A percentile compares a stretch with the other conserved stretches of the same genome.
phyloP scores from a whole-genome alignment of 1,284 basidiomycete genomes.

The Cryptococcus sp. region DNA sequence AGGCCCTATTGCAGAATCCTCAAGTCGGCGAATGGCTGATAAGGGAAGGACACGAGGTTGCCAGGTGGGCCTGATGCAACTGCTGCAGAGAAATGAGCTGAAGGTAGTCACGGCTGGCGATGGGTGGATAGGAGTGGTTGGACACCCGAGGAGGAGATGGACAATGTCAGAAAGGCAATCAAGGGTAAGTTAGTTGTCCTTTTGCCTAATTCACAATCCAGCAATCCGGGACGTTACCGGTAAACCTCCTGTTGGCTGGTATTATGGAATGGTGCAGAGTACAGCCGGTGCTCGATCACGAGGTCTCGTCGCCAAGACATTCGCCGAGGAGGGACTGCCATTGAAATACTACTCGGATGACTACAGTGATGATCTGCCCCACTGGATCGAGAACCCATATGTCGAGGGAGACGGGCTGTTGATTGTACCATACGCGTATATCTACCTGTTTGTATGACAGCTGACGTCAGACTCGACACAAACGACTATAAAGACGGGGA shows the following conservation, averaged over 20 bases:
- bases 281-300: constrained; percentile 16
- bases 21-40: constrained; percentile 35
- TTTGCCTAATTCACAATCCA: not conserved
- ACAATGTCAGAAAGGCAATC: constrained; percentile 29
- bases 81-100: not conserved
- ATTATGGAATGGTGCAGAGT: constrained; percentile 41
- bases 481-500: constrained; percentile 47
- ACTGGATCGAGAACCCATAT: constrained; percentile 34
- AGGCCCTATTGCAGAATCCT: constrained; percentile 44
- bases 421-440: constrained; percentile 28
- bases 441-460: not conserved
- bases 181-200: constrained; percentile 7
- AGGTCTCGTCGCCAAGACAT: constrained; percentile 21
- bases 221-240: constrained; percentile 18
- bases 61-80: constrained; percentile 6
- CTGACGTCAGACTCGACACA: constrained; percentile 28
- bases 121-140: constrained; percentile 24
- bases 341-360: constrained; percentile 25
- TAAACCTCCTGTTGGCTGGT: constrained; percentile 44
- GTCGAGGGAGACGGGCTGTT: constrained; percentile 28
- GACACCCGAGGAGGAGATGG: constrained; percentile 21
- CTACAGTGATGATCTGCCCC: constrained; percentile 48
- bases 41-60: constrained; percentile 40
- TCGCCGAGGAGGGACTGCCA: constrained; percentile 18
- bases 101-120: constrained; percentile 39